These are phyloP conservation scores for Pharnaceum exiguum DNA, from an alignment of 148 eudicot genomes.

Conservation along the genomic window DNA sequence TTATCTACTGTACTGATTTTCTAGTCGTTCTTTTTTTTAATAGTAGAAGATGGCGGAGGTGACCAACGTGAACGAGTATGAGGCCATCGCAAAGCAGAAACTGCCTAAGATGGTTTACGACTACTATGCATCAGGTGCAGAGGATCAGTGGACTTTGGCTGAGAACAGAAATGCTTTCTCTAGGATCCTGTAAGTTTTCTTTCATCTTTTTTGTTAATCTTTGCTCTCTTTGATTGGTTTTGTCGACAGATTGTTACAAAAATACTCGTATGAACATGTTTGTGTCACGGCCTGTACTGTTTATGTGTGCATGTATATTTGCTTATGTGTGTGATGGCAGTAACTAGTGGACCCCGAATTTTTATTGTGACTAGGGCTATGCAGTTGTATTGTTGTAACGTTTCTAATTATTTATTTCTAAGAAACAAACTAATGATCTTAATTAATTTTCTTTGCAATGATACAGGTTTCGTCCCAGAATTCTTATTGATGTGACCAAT, in stretches of 20 bases:
- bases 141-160: constrained; percentile 93
- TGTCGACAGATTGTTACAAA: no score
- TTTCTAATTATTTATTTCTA: no score
- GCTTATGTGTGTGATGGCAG: no score
- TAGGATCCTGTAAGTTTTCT: constrained; percentile 66
- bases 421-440: no score
- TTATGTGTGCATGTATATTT: no score
- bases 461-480: constrained; percentile 87
- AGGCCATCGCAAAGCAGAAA: constrained; percentile 90
- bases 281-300: no score
- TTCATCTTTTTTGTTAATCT: neutral
- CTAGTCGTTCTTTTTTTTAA: neutral
- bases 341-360: no score
- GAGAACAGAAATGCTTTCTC: constrained; percentile 94
- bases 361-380: no score
- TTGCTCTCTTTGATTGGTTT: no score
- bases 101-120: constrained; percentile 90
- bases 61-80: constrained; percentile 83
- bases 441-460: neutral
- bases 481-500: constrained; percentile 89
- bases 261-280: no score
- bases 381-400: no score
- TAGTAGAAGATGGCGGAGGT: constrained; percentile 49
- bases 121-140: constrained; percentile 99
- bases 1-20: no score